Evolutionary conservation across 139 green algal genomes (phyloP).

Genomic region (Closterium sp.): DNA sequence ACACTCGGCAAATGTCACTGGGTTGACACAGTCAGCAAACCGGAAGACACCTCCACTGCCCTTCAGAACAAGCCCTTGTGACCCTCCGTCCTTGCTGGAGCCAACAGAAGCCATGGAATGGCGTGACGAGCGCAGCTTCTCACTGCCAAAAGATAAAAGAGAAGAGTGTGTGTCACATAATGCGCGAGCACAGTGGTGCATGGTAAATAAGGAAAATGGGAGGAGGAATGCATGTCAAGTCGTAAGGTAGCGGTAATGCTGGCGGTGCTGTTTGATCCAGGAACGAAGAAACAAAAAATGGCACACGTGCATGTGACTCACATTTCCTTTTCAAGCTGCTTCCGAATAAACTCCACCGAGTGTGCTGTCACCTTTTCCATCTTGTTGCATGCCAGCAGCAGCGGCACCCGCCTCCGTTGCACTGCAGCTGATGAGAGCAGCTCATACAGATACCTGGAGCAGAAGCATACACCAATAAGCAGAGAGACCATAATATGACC

Average conservation of each 20-base stretch:
- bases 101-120: constrained; percentile 31
- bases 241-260: neutral
- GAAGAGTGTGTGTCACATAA: neutral
- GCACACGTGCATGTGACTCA: constrained; percentile 1
- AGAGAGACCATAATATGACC: too few species aligned
- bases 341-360: constrained; percentile 81
- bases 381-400: constrained; percentile 93
- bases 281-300: too few species aligned
- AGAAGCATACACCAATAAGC: neutral
- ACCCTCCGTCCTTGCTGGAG: neutral
- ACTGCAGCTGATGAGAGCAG: constrained; percentile 50
- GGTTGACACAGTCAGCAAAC: constrained; percentile 42
- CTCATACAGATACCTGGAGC: constrained; percentile 41
- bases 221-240: neutral
- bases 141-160: constrained; percentile 9
- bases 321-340: constrained; percentile 86
- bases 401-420: constrained; percentile 60
- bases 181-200: neutral
- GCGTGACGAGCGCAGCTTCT: constrained; percentile 36
- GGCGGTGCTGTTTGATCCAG: neutral
- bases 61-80: constrained; percentile 23
- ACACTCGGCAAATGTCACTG: constrained; percentile 17
- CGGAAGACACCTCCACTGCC: constrained; percentile 36
- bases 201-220: neutral
- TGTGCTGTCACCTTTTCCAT: constrained; percentile 82